A percentile compares a stretch with the other conserved stretches of the same genome.
Evolutionary conservation across 2,329 filamentous ascomycete genomes (phyloP).

Genomic region (Botrytis cinerea): DNA sequence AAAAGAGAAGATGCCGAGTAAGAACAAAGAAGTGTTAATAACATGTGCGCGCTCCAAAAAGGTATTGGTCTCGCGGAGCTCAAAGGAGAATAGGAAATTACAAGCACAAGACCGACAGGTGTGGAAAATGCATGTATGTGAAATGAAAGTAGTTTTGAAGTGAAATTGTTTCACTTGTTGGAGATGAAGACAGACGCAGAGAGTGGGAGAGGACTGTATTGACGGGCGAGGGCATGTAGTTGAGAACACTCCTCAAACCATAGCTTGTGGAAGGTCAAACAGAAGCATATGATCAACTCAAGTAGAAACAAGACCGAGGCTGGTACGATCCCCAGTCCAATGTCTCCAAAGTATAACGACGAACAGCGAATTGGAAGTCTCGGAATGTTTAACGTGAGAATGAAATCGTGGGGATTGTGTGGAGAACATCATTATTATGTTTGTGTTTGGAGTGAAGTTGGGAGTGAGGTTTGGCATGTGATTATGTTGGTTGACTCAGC

Average conservation of each 20-base stretch:
- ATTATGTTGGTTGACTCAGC: slow-evolving; percentile 11
- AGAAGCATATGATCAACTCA: not conserved
- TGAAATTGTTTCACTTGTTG: not conserved
- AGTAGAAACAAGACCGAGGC: slow-evolving; percentile 1
- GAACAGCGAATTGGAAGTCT: slow-evolving; percentile 8
- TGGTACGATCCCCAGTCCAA: not conserved
- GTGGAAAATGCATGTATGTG: not conserved
- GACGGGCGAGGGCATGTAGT: not conserved
- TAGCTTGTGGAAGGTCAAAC: not conserved
- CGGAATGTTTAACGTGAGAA: not conserved
- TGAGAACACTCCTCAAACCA: not conserved
- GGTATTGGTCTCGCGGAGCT: not conserved
- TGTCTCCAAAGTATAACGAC: not conserved
- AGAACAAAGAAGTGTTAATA: slow-evolving; percentile 20
- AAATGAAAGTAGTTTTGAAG: not conserved
- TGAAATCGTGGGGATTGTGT: slow-evolving; percentile 7
- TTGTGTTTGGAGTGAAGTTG: not conserved
- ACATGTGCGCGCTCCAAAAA: slow-evolving; percentile 15
- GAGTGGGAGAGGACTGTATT: not conserved
- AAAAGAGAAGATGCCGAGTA: slow-evolving; percentile 6
- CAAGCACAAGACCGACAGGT: not conserved
- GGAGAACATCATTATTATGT: not conserved
- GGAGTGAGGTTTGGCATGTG: slow-evolving; percentile 18
- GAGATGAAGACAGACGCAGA: not conserved
- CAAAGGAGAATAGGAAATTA: slow-evolving; percentile 1